Evolutionary conservation across 306 rosid species (phyloP).

Genomic region (Sophora flavescens): DNA sequence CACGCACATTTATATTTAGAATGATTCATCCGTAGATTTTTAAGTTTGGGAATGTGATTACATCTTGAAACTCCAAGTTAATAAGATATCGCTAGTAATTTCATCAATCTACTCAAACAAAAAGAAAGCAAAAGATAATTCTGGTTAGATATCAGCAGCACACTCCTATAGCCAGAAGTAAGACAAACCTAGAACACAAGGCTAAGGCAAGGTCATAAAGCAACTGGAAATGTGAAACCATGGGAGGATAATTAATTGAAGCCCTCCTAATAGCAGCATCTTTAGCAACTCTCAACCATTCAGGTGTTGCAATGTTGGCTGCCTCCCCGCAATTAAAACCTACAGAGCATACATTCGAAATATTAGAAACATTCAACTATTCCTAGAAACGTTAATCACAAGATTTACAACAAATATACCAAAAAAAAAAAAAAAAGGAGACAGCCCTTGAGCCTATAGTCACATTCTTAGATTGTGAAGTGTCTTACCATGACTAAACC

Average conservation of each 20-base stretch:
- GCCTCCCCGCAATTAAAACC: constrained; percentile 99
- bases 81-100: not conserved
- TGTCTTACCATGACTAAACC: constrained; percentile 96
- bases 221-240: constrained; percentile 98
- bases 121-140: not conserved
- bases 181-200: constrained; percentile 86
- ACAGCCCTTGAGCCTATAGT: constrained; percentile 6
- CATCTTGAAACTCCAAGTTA: not conserved
- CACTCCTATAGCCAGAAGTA: constrained; percentile 10
- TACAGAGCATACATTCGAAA: constrained; percentile 49
- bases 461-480: constrained; percentile 33
- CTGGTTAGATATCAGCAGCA: not conserved
- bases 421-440: not conserved
- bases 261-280: constrained; percentile 99
- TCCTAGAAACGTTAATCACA: constrained; percentile 25
- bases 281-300: constrained; percentile 96
- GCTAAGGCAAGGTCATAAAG: constrained; percentile 98
- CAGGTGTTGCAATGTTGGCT: constrained; percentile 98
- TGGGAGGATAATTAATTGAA: constrained; percentile 94
- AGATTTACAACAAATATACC: not conserved
- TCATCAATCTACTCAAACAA: constrained; percentile 22
- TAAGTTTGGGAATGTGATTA: not conserved
- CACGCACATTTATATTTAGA: not conserved
- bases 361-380: constrained; percentile 46
- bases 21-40: not conserved